Evolutionary conservation across 352 stramenopile genomes (phyloP).

Genomic region (Lagenidium giganteum): DNA sequence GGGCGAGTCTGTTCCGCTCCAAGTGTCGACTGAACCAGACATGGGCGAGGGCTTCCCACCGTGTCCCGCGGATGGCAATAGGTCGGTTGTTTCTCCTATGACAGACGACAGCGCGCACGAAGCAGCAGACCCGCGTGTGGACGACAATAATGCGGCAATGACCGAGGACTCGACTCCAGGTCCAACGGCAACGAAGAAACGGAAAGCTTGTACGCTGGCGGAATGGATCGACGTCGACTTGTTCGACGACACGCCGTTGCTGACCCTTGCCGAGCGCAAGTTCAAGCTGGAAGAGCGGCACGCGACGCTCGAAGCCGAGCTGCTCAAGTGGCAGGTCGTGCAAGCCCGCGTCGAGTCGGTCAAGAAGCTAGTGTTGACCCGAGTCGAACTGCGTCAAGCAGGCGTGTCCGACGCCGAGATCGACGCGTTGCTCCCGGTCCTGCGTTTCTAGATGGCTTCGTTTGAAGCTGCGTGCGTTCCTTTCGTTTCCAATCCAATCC

Average conservation of each 20-base stretch:
- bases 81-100: too few species aligned
- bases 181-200: slow-evolving; percentile 1
- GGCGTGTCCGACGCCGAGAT: slow-evolving; percentile 16
- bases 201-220: not conserved
- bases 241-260: not conserved
- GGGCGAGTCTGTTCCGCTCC: not conserved
- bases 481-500: too few species aligned
- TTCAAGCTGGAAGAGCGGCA: slow-evolving; percentile 1
- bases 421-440: slow-evolving; percentile 6
- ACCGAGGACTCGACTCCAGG: not conserved
- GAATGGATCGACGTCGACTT: not conserved
- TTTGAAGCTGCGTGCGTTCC: too few species aligned
- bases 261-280: not conserved
- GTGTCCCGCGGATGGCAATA: too few species aligned
- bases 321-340: slow-evolving; percentile 1
- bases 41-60: not conserved
- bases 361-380: slow-evolving; percentile 11
- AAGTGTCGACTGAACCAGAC: not conserved
- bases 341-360: slow-evolving; percentile 3
- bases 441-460: too few species aligned
- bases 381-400: slow-evolving; percentile 7
- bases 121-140: too few species aligned
- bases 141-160: too few species aligned
- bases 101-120: too few species aligned
- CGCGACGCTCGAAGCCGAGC: slow-evolving; percentile 2